Evolutionary conservation across 176 grass and related monocot species (phyloP), one percentile per base, ranked within the genome.

Genomic region (Tuctoria greenei): DNA sequence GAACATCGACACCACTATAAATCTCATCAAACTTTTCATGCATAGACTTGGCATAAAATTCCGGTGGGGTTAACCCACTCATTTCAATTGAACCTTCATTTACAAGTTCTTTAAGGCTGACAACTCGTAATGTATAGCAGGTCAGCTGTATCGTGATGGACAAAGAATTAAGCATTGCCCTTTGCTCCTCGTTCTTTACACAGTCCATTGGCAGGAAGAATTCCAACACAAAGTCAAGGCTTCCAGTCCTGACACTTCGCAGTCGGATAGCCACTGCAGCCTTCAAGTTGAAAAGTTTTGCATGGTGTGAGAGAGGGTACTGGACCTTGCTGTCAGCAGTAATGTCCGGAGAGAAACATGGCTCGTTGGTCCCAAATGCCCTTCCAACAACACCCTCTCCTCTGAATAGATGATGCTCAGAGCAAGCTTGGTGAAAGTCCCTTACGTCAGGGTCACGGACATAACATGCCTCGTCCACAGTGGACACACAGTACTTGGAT

Each of bases 391-490:
- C 73, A 66, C 96, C 96, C 87, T 99, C 81, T 18, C 89, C 96
- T 87, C 75, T 90, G 77, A 99, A 87, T 34, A 99, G 74, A 83
- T 99, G 96, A 80, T 99, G 96, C 66, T 99, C 96, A 0, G 96
- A 95, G 80, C 96, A 99, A 59, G 96, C 87, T 67, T 95, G 84
- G 13, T 99, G 96, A 82, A 99, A 99, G 24, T 71, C 79, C 8
- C 67, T 12, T 72, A 92, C 73, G 6, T 8, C 23, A 15, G 39
- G 36, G 79, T 99, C 89, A 1, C 62, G 77, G 39, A 95, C 38
- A 34, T 90, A 95, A 46, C 82, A 99, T 6, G 92, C 96, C 25
- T 74, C 81, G 15, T 99, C 92, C 11, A 95, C 66, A 24, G 92
- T 95, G 14, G 96, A 99, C 39, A 99, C 70, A 18, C 96, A 99